Conservation (phyloP, 2,329 filamentous ascomycete species). For the Fusarium chuoi region DNA sequence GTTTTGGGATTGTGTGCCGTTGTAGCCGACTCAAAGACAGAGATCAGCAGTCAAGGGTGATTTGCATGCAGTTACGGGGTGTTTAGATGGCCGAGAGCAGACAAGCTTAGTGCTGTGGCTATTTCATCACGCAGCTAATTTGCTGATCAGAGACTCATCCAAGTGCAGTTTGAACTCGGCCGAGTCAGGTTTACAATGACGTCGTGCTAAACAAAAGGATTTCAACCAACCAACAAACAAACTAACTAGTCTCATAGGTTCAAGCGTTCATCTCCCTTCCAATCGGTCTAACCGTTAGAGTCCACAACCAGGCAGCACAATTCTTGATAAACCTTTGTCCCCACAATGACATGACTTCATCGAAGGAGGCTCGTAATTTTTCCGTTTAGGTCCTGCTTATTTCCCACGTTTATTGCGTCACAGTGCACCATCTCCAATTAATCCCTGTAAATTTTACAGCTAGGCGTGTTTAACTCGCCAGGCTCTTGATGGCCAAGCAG, state of each 20-base stretch:
- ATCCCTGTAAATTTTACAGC: not conserved
- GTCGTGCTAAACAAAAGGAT: not conserved
- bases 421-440: not conserved
- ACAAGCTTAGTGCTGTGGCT: constrained; percentile 6
- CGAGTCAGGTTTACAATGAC: not conserved
- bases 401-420: constrained; percentile 21
- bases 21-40: constrained; percentile 11
- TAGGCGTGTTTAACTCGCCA: not conserved
- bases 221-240: not conserved
- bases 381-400: constrained; percentile 16
- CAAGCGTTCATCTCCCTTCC: not conserved
- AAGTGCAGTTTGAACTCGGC: not conserved
- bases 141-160: not conserved
- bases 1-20: constrained; percentile 23
- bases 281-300: not conserved
- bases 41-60: constrained; percentile 10
- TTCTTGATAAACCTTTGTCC: not conserved
- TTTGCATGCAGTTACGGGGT: not conserved
- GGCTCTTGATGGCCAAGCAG: not conserved
- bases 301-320: constrained; percentile 25
- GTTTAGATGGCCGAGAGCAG: not conserved
- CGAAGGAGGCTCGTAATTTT: not conserved
- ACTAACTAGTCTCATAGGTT: not conserved
- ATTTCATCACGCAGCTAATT: not conserved
- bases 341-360: constrained; percentile 21